phyloP scores from a whole-genome alignment of 345 rosid species.

The Abelmoschus esculentus region DNA sequence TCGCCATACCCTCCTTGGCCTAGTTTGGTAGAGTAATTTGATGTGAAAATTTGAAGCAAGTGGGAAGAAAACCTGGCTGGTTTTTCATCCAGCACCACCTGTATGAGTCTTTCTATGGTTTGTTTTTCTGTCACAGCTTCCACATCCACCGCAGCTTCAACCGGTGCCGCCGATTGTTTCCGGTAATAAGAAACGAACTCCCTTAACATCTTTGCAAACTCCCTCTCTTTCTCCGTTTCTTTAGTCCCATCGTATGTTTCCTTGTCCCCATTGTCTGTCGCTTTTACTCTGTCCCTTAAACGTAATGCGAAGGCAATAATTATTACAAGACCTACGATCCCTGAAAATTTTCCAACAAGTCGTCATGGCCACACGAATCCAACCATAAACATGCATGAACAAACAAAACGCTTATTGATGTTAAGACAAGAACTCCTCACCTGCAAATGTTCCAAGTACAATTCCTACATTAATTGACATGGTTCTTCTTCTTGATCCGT shows the following conservation, averaged over 20 bases:
- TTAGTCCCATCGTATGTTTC: background rate
- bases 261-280: background rate
- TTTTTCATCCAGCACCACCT: background rate
- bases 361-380: no score
- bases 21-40: conserved; percentile 11
- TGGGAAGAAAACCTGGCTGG: background rate
- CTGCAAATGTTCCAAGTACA: no score
- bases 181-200: background rate
- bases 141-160: background rate
- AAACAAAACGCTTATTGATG: no score
- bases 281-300: no score
- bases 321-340: no score
- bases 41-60: background rate
- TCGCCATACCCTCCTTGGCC: conserved; percentile 27
- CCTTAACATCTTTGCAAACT: background rate
- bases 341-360: no score
- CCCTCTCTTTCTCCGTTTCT: background rate
- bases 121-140: background rate
- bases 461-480: no score
- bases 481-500: no score
- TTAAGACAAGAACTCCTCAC: no score
- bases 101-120: background rate
- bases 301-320: no score
- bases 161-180: background rate
- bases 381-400: no score